Evolutionary conservation across 495 filamentous ascomycete species (phyloP).

Genomic region (Penicillium cinerascens): DNA sequence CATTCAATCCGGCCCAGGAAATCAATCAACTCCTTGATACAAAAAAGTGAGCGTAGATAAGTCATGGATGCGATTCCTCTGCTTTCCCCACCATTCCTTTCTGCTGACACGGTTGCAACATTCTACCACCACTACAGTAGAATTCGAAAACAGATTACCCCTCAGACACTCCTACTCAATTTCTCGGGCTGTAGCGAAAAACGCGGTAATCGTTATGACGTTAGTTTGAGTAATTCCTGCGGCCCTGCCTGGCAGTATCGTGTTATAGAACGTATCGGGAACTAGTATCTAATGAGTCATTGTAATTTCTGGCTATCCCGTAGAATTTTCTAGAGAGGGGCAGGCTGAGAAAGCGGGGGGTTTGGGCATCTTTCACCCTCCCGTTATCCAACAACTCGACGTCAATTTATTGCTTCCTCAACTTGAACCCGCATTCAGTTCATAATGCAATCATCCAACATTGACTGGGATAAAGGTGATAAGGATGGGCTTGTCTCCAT

Average conservation of each 20-base stretch:
- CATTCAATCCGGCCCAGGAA: too few relatives aligned
- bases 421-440: constrained; percentile 8
- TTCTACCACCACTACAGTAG: too few relatives aligned
- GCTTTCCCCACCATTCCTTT: too few relatives aligned
- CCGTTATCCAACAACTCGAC: constrained; percentile 8
- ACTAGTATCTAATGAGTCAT: constrained; percentile 1
- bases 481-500: constrained; percentile 17
- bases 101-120: too few relatives aligned
- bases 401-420: constrained; percentile 6
- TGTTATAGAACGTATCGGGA: not conserved
- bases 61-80: too few relatives aligned
- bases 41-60: too few relatives aligned
- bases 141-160: too few relatives aligned
- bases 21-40: too few relatives aligned
- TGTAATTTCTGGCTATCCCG: not conserved
- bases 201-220: too few relatives aligned
- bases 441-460: constrained; percentile 13
- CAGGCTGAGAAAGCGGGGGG: constrained; percentile 1
- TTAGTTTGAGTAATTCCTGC: too few relatives aligned
- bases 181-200: too few relatives aligned
- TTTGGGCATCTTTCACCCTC: constrained; percentile 8
- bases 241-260: not conserved
- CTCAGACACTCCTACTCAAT: too few relatives aligned
- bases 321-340: not conserved
- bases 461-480: constrained; percentile 18